Conservation (phyloP, 176 grass and related monocot species). For the Oryza brachyantha region DNA sequence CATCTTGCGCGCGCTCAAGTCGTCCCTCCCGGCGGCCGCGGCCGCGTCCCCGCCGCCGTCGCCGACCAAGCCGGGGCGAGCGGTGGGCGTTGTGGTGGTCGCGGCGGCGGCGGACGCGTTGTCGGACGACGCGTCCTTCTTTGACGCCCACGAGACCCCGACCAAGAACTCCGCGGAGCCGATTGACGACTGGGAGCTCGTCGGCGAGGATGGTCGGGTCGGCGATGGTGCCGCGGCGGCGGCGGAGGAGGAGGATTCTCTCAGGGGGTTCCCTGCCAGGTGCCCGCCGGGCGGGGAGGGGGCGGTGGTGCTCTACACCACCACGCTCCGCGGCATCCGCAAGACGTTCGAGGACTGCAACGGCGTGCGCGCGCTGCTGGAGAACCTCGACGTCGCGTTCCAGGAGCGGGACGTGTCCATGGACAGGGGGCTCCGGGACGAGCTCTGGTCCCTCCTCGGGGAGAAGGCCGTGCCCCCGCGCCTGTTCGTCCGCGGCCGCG, state of each 20-base stretch:
- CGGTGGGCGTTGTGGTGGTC: neutral
- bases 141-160: constrained; percentile 32
- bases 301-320: constrained; percentile 61
- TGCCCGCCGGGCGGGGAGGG: constrained; percentile 53
- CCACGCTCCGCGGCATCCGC: constrained; percentile 67
- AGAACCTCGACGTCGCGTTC: constrained; percentile 54
- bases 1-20: constrained; percentile 50
- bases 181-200: constrained; percentile 42
- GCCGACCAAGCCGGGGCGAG: constrained; percentile 21
- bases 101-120: constrained; percentile 27
- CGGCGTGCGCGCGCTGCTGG: constrained; percentile 49
- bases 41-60: constrained; percentile 39
- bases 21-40: constrained; percentile 2
- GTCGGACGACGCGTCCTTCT: constrained; percentile 42
- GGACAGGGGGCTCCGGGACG: constrained; percentile 69
- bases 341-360: constrained; percentile 79
- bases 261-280: constrained; percentile 38
- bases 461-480: constrained; percentile 59
- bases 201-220: neutral
- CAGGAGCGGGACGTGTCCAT: constrained; percentile 85
- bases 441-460: constrained; percentile 50
- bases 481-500: constrained; percentile 64
- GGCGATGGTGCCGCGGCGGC: neutral
- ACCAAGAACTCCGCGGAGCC: constrained; percentile 8
- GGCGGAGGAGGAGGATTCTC: neutral